Evolutionary conservation across 768 basidiomycete species (phyloP).

Genomic region (Termitomyces sp.): DNA sequence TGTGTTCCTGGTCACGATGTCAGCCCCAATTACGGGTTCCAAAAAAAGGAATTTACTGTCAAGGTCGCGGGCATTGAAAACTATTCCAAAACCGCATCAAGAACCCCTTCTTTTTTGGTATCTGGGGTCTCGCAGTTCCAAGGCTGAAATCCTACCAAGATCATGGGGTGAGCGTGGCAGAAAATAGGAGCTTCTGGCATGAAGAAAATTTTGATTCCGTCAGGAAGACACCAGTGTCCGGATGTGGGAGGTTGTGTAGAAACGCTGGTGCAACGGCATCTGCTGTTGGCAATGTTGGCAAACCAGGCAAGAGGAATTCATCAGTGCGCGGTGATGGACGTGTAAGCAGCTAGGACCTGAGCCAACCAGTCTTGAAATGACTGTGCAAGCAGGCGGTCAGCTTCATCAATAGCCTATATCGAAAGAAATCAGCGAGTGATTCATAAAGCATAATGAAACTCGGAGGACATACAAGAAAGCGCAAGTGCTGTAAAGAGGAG

Average conservation of each 20-base stretch:
- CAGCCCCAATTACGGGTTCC: background rate
- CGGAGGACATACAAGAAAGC: slow-evolving; percentile 72
- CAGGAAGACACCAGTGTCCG: slow-evolving; percentile 44
- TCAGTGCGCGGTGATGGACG: slow-evolving; percentile 25
- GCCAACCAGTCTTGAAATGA: slow-evolving; percentile 96
- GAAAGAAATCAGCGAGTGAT: background rate
- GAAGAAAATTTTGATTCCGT: slow-evolving; percentile 58
- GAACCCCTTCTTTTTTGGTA: slow-evolving; percentile 48
- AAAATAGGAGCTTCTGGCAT: slow-evolving; percentile 95
- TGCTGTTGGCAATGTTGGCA: slow-evolving; percentile 18
- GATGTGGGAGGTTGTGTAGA: slow-evolving; percentile 38
- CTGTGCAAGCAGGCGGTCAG: slow-evolving; percentile 91
- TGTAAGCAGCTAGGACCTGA: slow-evolving; percentile 74
- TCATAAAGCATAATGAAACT: background rate
- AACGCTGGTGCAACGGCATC: slow-evolving; percentile 68
- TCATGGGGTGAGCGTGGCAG: slow-evolving; percentile 91
- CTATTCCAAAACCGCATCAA: slow-evolving; percentile 65
- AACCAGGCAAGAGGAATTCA: background rate
- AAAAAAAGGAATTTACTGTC: slow-evolving; percentile 41
- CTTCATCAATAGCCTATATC: slow-evolving; percentile 90
- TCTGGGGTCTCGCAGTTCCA: slow-evolving; percentile 75
- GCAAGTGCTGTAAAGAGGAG: slow-evolving; percentile 90
- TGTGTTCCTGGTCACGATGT: slow-evolving; percentile 64
- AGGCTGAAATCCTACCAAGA: slow-evolving; percentile 86
- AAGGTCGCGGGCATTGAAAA: slow-evolving; percentile 82